Conservation (phyloP, 768 basidiomycete species). For the Boletus insuetus region DNA sequence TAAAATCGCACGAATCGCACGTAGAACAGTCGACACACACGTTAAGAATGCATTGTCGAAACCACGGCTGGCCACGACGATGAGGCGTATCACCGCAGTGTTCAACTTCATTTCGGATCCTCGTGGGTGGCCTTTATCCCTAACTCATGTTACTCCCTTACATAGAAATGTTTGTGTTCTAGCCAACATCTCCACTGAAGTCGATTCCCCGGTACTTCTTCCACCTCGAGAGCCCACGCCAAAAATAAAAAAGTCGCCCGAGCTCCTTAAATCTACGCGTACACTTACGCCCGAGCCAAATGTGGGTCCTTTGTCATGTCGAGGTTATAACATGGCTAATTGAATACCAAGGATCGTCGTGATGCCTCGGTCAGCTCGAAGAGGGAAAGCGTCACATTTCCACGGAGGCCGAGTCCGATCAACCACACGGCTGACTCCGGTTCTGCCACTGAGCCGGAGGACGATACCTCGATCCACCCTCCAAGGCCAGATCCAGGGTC, state of each 20-base stretch:
- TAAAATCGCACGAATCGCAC: conserved; percentile 65
- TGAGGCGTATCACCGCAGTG: conserved; percentile 69
- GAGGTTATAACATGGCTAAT: conserved; percentile 8
- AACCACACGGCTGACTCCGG: conserved; percentile 13
- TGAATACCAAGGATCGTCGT: conserved; percentile 14
- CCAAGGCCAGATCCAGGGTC: not conserved
- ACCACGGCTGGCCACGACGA: conserved; percentile 62
- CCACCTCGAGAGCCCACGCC: conserved; percentile 13
- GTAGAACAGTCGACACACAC: conserved; percentile 67
- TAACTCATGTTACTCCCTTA: conserved; percentile 3
- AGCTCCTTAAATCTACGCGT: conserved; percentile 5
- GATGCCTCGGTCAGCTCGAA: conserved; percentile 2
- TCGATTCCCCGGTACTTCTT: conserved; percentile 44
- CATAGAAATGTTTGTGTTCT: conserved; percentile 11
- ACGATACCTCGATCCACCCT: conserved; percentile 6
- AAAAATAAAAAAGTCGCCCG: conserved; percentile 13
- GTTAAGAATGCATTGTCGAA: conserved; percentile 68
- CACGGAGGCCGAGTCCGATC: conserved; percentile 12
- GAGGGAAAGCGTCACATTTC: not conserved
- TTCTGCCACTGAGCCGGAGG: conserved; percentile 33
- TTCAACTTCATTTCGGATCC: conserved; percentile 64
- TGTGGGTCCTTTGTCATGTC: conserved; percentile 18
- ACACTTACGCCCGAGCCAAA: conserved; percentile 8
- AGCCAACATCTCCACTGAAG: conserved; percentile 54
- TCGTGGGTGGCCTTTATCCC: conserved; percentile 46